These are phyloP conservation scores for Parathielavia appendiculata DNA, from an alignment of 495 filamentous ascomycete species.

Conservation along the genomic window DNA sequence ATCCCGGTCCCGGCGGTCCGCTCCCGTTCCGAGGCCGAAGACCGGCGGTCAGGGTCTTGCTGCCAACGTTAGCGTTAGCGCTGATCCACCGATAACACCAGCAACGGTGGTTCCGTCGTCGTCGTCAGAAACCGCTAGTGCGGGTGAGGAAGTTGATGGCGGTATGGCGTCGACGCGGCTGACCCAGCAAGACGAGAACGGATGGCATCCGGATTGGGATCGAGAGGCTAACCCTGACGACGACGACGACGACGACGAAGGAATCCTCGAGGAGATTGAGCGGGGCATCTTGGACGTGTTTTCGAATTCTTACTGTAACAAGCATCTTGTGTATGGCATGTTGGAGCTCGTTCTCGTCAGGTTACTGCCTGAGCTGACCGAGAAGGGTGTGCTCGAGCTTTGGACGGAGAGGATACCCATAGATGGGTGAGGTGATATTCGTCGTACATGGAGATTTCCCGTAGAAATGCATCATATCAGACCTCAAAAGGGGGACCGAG, in stretches of 20 bases:
- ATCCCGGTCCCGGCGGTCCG: constrained; percentile 19
- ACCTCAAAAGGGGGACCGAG: background rate
- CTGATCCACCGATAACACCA: background rate
- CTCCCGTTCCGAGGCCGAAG: constrained; percentile 18
- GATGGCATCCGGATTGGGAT: background rate
- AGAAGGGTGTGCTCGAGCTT: constrained; percentile 64
- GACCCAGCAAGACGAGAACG: background rate
- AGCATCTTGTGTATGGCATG: constrained; percentile 73
- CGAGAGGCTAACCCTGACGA: constrained; percentile 14
- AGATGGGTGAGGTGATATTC: background rate
- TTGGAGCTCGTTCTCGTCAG: constrained; percentile 73
- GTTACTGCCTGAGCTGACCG: constrained; percentile 77
- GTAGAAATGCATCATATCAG: background rate
- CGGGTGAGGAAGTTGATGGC: background rate
- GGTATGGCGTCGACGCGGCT: constrained; percentile 9
- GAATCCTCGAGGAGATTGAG: constrained; percentile 45
- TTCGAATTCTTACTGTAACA: constrained; percentile 79
- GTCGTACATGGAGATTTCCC: background rate
- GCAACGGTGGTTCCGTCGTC: background rate
- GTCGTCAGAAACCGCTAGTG: background rate
- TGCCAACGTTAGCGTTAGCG: background rate
- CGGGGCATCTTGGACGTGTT: constrained; percentile 64
- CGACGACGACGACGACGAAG: constrained; percentile 35
- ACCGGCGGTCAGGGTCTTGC: constrained; percentile 14
- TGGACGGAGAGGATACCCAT: constrained; percentile 63